Base-by-base conservation (phyloP, 139 green algal species). In the Picochlorum sp. region DNA sequence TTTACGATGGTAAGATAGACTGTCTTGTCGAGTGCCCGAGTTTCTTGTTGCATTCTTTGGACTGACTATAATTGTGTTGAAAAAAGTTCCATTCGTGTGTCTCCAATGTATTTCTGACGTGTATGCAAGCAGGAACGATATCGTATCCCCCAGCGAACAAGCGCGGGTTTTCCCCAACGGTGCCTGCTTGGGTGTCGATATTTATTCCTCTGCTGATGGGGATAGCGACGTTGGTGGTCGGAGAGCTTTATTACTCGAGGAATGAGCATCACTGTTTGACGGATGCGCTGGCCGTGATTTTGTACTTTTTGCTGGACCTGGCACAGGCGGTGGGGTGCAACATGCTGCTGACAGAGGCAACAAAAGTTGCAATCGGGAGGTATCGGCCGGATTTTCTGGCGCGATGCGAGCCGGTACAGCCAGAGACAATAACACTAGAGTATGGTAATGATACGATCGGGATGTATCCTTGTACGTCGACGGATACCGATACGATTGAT, bases 261-360 rank as follows among this genome's bases (percentile, higher is more conserved):
- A 16, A 26, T 16, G 31, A 51, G 36, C 65, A 72, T 51, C 30
- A 28, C 40, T 43, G 9, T 29, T 16, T 68, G 6, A 73, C 65
- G 2, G 50, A 68, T 31, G 59, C 57, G 4, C 1, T 58, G 7
- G 53, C 65, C 24, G 44, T 55, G 0, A 45, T 28, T 33, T 1
- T 73, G 4, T 63, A 68, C 65, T 73, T 73, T 30, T 31, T 73
- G 3, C 22, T 73, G 5, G 65, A 73, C 18, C 36, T 51, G 1
- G 33, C 63, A 24, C 33, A 54, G 14, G 29, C 59, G 20, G 25
- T 59, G 16, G 10, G 14, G 28, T 39, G 22, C 13, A 20, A 12
- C 14, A 20, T 45, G 9, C 12, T 45, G 20, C 13, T 54, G 26
- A 43, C 41, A 12, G 22, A 41, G 32, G 22, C 44, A 9, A 33